Percentiles rank a stretch among this genome's conserved stretches.
Conservation (phyloP, 306 rosid species). For the Malus orientalis region DNA sequence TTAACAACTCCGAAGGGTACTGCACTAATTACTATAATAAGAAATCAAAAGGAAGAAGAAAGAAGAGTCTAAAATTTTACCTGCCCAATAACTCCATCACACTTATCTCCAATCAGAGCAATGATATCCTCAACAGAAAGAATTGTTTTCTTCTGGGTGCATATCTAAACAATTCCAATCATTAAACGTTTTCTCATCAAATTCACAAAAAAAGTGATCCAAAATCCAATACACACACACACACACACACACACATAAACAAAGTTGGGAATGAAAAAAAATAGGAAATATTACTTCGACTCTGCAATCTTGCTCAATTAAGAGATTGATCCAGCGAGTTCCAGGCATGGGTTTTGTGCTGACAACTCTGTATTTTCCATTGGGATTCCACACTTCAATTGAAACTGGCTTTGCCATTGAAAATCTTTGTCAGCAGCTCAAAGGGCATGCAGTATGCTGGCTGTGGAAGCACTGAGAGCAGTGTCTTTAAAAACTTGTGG, state of each 20-base stretch:
- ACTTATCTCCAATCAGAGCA: conserved; percentile 83
- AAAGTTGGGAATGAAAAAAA: neutral
- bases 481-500: conserved; percentile 17
- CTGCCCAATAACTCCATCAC: conserved; percentile 99
- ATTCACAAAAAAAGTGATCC: neutral
- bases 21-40: neutral
- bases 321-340: conserved; percentile 96
- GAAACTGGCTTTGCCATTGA: conserved; percentile 89
- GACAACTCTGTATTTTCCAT: conserved; percentile 85
- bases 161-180: conserved; percentile 40
- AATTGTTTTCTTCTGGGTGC: conserved; percentile 89
- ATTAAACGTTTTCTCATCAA: neutral
- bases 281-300: conserved; percentile 53
- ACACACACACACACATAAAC: neutral
- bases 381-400: conserved; percentile 90
- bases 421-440: neutral
- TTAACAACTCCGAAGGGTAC: too few species aligned
- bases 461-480: neutral
- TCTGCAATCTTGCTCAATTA: conserved; percentile 81
- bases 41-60: neutral
- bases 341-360: conserved; percentile 99
- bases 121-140: conserved; percentile 88
- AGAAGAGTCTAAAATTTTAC: conserved; percentile 15
- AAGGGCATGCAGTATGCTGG: neutral
- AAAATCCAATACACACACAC: neutral